Base-by-base conservation (phyloP, 345 rosid species). In the Psidium friedrichsthalianum region DNA sequence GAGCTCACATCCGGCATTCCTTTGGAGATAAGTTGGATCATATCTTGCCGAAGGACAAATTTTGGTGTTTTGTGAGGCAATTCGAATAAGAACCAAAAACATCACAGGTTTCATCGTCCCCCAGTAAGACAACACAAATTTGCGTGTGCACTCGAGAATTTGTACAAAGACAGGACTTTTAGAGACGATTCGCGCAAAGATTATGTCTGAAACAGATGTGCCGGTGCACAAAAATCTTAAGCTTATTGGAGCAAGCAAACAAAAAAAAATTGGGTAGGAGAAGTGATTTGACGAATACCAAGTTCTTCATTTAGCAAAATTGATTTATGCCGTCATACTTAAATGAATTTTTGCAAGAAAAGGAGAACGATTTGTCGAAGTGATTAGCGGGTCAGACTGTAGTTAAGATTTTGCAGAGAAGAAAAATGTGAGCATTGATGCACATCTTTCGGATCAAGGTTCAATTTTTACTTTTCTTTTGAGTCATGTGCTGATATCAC, bases 371-470 rank as follows among this genome's bases (percentile, higher is more conserved):
- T 1, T 20, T 16, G 40, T 61, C 22, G 1, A 59, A 59, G 74
- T 61, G 74, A 15, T 61, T 2, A 0, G 42, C 2, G 0, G 6
- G 47, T 69, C 25, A 1, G 44, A 5, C 47, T 18, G 3, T 32
- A 11, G 3, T 36, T 8, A 32, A 69, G 47, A 36, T 18, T 16
- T 69, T 1, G 6, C 0, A 1, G 2, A 69, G 42, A 69, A 69
- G 74, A 18, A 32, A 8, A 69, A 40, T 32, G 47, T 18, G 44
- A 4, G 47, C 78, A 32, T 69, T 32, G 24, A 36, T 8, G 78
- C 47, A 36, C 18, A 16, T 18, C 47, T 8, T 32, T 36, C 1
- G 2, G 24, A 69, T 69, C 78, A 18, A 18, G 5, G 0, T 69
- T 69, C 13, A 9, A 1, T 4, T 20, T 32, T 36, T 32, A 2